These are phyloP conservation scores for Zygoascus sp. DNA, from an alignment of 1,139 yeast species.

Conservation along the genomic window DNA sequence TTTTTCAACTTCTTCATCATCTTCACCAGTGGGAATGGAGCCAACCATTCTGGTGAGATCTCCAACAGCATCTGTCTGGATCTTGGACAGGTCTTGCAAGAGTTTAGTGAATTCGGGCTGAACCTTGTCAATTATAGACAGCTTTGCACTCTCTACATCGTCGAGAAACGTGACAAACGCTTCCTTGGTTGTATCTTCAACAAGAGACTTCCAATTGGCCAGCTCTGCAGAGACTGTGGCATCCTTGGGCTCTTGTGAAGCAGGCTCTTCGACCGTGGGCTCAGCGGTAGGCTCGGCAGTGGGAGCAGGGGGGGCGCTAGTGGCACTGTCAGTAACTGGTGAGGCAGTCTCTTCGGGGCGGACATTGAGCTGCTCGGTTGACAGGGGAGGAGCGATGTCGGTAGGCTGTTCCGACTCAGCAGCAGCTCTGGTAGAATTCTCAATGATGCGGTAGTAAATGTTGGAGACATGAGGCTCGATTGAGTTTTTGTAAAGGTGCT, in stretches of 20 bases:
- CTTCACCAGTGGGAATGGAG: slow-evolving; percentile 16
- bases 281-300: slow-evolving; percentile 1
- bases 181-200: slow-evolving; percentile 30
- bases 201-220: slow-evolving; percentile 28
- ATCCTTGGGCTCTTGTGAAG: background rate
- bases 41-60: slow-evolving; percentile 22
- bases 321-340: background rate
- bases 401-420: background rate
- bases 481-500: slow-evolving; percentile 22
- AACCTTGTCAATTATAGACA: slow-evolving; percentile 20
- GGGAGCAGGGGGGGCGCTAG: slow-evolving; percentile 1
- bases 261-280: background rate
- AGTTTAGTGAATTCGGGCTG: slow-evolving; percentile 28
- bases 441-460: slow-evolving; percentile 25
- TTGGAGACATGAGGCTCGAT: slow-evolving; percentile 31
- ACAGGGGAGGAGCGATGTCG: background rate
- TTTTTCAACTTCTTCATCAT: slow-evolving; percentile 17
- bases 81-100: slow-evolving; percentile 23
- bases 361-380: slow-evolving; percentile 5
- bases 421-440: slow-evolving; percentile 8
- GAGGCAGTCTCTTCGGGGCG: slow-evolving; percentile 2
- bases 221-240: slow-evolving; percentile 12
- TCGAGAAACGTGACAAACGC: slow-evolving; percentile 31
- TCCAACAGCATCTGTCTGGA: slow-evolving; percentile 21
- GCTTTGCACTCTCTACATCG: slow-evolving; percentile 33